Base-by-base conservation (phyloP, 2,329 filamentous ascomycete genomes). In the Juglanconis oblonga region DNA sequence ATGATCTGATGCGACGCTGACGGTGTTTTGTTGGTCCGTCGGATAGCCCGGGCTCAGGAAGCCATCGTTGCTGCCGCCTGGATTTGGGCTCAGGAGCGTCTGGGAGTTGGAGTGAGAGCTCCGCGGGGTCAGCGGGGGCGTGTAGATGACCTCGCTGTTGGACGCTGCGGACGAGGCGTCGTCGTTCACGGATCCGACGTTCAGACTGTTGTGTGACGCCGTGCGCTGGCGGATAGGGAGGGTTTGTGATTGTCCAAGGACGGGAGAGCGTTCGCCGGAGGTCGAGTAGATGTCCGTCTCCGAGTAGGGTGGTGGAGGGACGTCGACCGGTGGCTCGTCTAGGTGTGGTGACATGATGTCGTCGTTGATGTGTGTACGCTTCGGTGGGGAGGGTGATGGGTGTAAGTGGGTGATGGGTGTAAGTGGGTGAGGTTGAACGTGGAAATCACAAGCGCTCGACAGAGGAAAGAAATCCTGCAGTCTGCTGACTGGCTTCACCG, bases 231-330 rank as follows among this genome's bases (percentile, higher is more conserved):
- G 66, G 67, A 55, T 65, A 65, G 66, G 55, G 68, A 69, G 55
- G 64, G 67, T 58, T 57, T 62, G 58, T 5, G 68, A 65, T 10
- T 59, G 60, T 14, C 32, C 45, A 57, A 58, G 60, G 55, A 42
- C 65, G 66, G 35, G 60, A 38, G 60, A 62, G 11, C 31, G 57
- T 29, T 57, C 53, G 47, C 73, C 73, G 3, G 79, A 71, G 53
- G 67, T 74, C 13, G 81, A 83, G 71, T 79, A 82, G 42, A 82
- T 77, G 68, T 86, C 83, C 14, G 80, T 84, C 69, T 84, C 82
- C 44, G 79, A 79, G 66, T 86, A 86, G 5, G 84, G 83, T 4
- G 82, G 82, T 47, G 82, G 83, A 24, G 82, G 80, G 7, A 71
- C 68, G 61, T 81, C 74, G 5, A 45, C 14, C 45, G 58, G 52